Percentiles rank a stretch among this genome's conserved stretches.
Evolutionary conservation across 2,329 filamentous ascomycete species (phyloP).

Genomic region (Exserohilum turcica): DNA sequence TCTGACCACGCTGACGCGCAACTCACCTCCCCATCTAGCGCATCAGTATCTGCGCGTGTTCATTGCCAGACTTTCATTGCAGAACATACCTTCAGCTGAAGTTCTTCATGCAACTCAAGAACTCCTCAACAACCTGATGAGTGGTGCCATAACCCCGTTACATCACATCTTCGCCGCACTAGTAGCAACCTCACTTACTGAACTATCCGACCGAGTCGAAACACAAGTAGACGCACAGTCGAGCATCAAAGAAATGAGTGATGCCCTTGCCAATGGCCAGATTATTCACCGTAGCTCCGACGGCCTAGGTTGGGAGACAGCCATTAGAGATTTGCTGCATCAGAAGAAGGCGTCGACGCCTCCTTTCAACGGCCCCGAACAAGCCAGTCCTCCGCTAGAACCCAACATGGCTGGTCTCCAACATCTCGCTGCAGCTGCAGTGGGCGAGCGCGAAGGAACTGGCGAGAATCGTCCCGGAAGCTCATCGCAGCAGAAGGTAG

Average conservation of each 20-base stretch:
- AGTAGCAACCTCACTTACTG: constrained; percentile 42
- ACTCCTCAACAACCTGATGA: constrained; percentile 34
- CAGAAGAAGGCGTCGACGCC: constrained; percentile 36
- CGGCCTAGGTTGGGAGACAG: constrained; percentile 43
- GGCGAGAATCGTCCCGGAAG: constrained; percentile 16
- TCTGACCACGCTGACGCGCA: constrained; percentile 33
- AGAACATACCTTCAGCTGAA: constrained; percentile 30
- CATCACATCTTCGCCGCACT: constrained; percentile 46
- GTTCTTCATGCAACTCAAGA: constrained; percentile 36
- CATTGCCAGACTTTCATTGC: constrained; percentile 36
- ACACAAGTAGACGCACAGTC: constrained; percentile 44
- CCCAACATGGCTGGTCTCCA: constrained; percentile 48
- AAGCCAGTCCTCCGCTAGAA: constrained; percentile 31
- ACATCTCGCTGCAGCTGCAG: constrained; percentile 47
- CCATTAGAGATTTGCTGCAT: constrained; percentile 40
- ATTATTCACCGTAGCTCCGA: constrained; percentile 40
- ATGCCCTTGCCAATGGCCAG: constrained; percentile 39
- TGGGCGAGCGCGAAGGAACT: constrained; percentile 42
- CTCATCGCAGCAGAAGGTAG: constrained; percentile 26
- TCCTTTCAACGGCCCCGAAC: constrained; percentile 27
- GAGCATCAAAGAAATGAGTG: constrained; percentile 45
- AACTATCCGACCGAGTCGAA: constrained; percentile 43
- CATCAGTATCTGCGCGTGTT: constrained; percentile 46
- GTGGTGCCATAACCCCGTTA: constrained; percentile 38
- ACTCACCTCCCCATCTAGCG: constrained; percentile 42